Evolutionary conservation across 257 asterid species (phyloP).

Genomic region (Solanum arcanum): DNA sequence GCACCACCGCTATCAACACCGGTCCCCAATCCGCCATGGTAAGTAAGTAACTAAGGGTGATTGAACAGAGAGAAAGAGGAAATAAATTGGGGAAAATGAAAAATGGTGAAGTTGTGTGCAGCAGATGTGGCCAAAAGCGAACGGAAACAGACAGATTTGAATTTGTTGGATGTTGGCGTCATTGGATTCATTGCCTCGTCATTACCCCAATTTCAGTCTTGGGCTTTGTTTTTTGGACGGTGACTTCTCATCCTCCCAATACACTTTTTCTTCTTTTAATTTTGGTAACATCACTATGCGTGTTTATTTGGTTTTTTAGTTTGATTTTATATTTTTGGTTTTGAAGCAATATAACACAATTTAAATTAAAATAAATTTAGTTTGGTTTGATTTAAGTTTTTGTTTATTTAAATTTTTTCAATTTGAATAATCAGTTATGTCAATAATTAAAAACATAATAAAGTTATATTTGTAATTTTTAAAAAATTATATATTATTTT

Average conservation of each 20-base stretch:
- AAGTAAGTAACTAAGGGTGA: background rate
- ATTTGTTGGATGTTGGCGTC: background rate
- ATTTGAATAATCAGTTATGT: too few species aligned
- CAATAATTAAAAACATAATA: too few species aligned
- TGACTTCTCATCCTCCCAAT: background rate
- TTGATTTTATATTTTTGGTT: too few species aligned
- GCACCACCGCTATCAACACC: background rate
- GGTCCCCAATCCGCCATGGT: background rate
- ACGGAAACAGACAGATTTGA: background rate
- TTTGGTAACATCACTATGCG: background rate
- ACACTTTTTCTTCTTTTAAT: background rate
- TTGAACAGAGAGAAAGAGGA: background rate
- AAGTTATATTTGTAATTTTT: too few species aligned
- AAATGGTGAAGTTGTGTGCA: background rate
- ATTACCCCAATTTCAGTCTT: background rate
- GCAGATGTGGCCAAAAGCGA: background rate
- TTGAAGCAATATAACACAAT: too few species aligned
- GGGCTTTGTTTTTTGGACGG: background rate
- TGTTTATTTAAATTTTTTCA: fast-evolving
- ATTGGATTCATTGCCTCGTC: background rate
- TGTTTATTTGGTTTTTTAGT: fast-evolving
- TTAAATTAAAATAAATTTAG: too few species aligned
- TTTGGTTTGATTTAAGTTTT: too few species aligned
- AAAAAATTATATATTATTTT: too few species aligned
- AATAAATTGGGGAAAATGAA: background rate